Evolutionary conservation across 306 rosid genomes (phyloP), one percentile per base, ranked within the genome.

Genomic region (Purshia tridentata): DNA sequence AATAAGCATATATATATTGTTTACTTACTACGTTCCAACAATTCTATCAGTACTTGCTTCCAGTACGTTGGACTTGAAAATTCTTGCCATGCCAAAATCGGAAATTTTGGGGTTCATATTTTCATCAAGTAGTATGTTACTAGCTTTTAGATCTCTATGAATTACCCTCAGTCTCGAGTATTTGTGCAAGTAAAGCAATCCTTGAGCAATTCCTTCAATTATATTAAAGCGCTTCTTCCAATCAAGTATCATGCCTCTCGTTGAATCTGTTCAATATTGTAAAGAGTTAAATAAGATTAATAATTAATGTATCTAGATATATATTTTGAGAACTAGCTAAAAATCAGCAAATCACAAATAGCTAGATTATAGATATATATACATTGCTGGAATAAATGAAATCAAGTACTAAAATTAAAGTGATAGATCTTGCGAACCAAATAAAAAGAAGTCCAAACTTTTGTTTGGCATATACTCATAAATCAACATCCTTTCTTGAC

Each of bases 21-120:
- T 20, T 70, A 65, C 82, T 74, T 66, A 73, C 67, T 57, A 63
- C 44, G 85, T 78, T 49, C 82, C 80, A 50, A 78, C 75, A 57
- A 78, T 41, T 39, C 13, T 9, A 0, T 5, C 5, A 1, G 80
- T 64, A 0, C 42, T 70, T 47, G 42, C 49, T 41, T 68, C 63
- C 51, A 79, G 42, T 55, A 75, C 72, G 47, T 60, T 49, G n/a
- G n/a, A n/a, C 0, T 8, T 41, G 52, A 53, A 69, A 53, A 69
- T 69, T 51, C 51, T 69, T 53, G 65, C 65, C 65, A 59, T 12
- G 6, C 65, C 65, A 59, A 59, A 59, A 35, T 59, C 44, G 0
- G 65, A 29, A 12, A 39, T 29, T n/a, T 69, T 69, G 41, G 74
- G 74, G 5, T 69, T 69, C 74, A 69, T 69, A 14, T 19, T 15